Evolutionary conservation across 2,329 filamentous ascomycete species (phyloP), one percentile per base, ranked within the genome.

Genomic region (Plenodomus biglobosus): DNA sequence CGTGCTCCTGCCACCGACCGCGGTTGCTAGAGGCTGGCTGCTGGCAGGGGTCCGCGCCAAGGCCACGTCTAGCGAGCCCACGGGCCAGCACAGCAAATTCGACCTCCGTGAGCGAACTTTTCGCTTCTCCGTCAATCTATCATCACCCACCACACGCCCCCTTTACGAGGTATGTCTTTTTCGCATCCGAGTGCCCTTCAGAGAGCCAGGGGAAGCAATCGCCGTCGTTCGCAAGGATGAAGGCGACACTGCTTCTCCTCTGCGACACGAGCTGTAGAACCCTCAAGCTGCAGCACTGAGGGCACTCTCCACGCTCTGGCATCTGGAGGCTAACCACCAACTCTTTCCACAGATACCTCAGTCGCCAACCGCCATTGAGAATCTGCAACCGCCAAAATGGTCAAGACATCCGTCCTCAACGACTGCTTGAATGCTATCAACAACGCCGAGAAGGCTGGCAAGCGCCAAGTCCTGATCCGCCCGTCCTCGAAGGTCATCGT

Each of bases 401-500:
- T 96, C 80, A 91, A 90, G 83, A 97, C 94, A 74, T 96, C 91
- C 78, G 94, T 97, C 75, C 92, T 99, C 80, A 95, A 97, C 85
- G 94, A 99, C 87, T 91, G 90, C 76, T 88, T 96, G 74, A 96
- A 96, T 55, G 66, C 86, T 83, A 97, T 99, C 88, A 99, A 99
- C 91, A 99, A 99, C 80, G 94, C 94, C 84, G 95, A 99, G 86
- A 97, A 99, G 88, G 84, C 89, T 71, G 94, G 94, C 82, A 97
- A 97, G 88, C 92, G 94, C 75, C 94, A 99, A 83, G 94, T 97
- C 76, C 75, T 99, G 78, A 96, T 99, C 85, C 87, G 92, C 73
- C 94, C 95, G 70, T 88, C 85, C 78, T 97, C 94, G 79, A 99
- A 99, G 89, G 94, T 99, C 84, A 99, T 99, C 73, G 97, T 99